Evolutionary conservation across 2,329 filamentous ascomycete species (phyloP), one percentile per base, ranked within the genome.

Genomic region (Seiridium cupressi): DNA sequence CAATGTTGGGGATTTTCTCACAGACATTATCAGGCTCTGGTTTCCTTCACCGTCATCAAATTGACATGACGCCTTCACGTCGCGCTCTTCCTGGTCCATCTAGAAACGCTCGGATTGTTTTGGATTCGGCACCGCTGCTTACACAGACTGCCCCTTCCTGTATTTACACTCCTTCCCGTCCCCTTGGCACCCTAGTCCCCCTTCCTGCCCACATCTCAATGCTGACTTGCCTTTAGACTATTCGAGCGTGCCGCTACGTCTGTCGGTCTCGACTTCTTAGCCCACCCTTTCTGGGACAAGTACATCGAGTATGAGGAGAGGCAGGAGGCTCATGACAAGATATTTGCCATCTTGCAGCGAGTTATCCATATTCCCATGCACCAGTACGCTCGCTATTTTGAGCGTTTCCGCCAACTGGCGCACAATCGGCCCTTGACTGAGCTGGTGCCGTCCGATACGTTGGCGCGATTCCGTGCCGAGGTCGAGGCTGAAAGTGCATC

Each of bases 271-370:
- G 95, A 99, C 76, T 99, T 97, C 72, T 83, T 97, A 36, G 90
- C 93, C 2, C 93, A 97, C 72, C 93, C 93, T 1, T 97, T 99
- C 78, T 99, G 95, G 95, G 95, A 99, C 76, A 98, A 97, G 77
- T 99, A 97, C 71, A 87, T 99, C 64, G 95, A 98, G 73, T 98
- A 96, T 70, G 95, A 98, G 73, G 93, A 97, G 73, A 90, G 93
- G 1, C 82, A 94, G 63, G 93, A 97, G 69, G 87, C 90, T 0
- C 86, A 89, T 11, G 91, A 96, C 64, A 92, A 88, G 69, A 91
- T 97, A 58, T 96, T 96, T 68, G 87, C 86, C 46, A 92, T 99
- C 59, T 83, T 97, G 57, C 83, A 84, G 62, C 91, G 93, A 58
- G 84, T 97, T 59, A 90, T 97, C 58, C 86, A 91, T 69, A 93